Conservation (phyloP, 352 stramenopile genomes). For the Thraustochytrium sp. region DNA sequence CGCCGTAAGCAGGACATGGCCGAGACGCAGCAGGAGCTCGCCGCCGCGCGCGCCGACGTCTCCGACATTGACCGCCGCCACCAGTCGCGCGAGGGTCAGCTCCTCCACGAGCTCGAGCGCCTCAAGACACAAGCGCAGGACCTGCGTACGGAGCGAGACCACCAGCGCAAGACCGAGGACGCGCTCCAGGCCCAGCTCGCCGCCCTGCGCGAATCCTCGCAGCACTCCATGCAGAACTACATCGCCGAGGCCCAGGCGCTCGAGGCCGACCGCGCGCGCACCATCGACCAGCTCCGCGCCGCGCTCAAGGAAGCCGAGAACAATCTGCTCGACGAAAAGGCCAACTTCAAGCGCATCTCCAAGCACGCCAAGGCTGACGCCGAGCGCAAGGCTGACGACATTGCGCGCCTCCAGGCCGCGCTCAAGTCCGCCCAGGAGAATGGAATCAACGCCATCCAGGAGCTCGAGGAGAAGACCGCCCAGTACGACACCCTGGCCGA, state of each 20-base stretch:
- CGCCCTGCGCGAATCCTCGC: not conserved
- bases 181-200: not conserved
- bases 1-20: slow-evolving; percentile 22
- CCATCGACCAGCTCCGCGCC: not conserved
- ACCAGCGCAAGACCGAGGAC: not conserved
- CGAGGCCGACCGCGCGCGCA: not conserved
- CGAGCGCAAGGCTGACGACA: not conserved
- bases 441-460: slow-evolving; percentile 28
- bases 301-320: slow-evolving; percentile 11
- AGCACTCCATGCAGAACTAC: not conserved
- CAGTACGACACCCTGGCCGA: not conserved
- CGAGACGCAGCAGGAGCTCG: not conserved
- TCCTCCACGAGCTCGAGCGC: not conserved
- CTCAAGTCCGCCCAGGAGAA: slow-evolving; percentile 22
- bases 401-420: not conserved
- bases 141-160: not conserved
- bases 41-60: not conserved
- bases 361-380: not conserved
- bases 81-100: not conserved
- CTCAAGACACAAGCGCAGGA: not conserved
- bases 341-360: not conserved
- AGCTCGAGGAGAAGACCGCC: slow-evolving; percentile 26
- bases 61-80: not conserved
- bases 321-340: not conserved
- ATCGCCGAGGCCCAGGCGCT: not conserved